phyloP scores from a whole-genome alignment of 2,329 filamentous ascomycete species.

The Ophiostoma novo-ulmi region DNA sequence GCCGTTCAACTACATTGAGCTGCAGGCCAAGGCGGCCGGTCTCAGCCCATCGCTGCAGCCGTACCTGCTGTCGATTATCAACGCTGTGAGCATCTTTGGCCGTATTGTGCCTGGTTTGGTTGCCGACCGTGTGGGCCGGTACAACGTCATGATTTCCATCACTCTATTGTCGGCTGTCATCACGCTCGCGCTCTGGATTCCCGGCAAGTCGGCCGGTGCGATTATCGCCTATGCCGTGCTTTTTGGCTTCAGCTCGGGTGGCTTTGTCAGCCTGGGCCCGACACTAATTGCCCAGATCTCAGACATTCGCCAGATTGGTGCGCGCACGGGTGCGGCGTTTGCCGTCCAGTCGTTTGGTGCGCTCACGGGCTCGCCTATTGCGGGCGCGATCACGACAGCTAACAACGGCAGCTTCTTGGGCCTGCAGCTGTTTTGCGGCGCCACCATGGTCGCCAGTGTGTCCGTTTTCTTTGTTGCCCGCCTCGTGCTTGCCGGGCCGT shows the following conservation, averaged over 20 bases:
- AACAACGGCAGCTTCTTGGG: constrained; percentile 45
- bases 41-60: constrained; percentile 40
- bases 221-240: constrained; percentile 57
- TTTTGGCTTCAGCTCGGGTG: constrained; percentile 62
- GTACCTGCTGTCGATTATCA: constrained; percentile 54
- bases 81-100: constrained; percentile 47
- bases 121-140: constrained; percentile 40
- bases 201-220: constrained; percentile 43
- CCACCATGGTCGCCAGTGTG: constrained; percentile 36
- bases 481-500: constrained; percentile 31
- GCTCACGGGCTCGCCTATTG: constrained; percentile 55
- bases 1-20: constrained; percentile 49
- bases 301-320: constrained; percentile 55
- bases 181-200: constrained; percentile 41
- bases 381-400: constrained; percentile 44
- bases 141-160: constrained; percentile 44
- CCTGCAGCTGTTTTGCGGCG: constrained; percentile 53
- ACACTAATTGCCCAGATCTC: constrained; percentile 56
- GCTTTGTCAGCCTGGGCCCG: constrained; percentile 55
- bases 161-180: constrained; percentile 40
- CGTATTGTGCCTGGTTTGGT: constrained; percentile 48
- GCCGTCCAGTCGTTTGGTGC: constrained; percentile 53
- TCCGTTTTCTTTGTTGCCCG: constrained; percentile 30
- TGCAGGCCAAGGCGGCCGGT: constrained; percentile 44
- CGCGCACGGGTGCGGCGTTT: constrained; percentile 52